A percentile compares a stretch with the other conserved stretches of the same genome.
Evolutionary conservation across 2,329 filamentous ascomycete species (phyloP).

Genomic region (Pseudogymnoascus sp.): DNA sequence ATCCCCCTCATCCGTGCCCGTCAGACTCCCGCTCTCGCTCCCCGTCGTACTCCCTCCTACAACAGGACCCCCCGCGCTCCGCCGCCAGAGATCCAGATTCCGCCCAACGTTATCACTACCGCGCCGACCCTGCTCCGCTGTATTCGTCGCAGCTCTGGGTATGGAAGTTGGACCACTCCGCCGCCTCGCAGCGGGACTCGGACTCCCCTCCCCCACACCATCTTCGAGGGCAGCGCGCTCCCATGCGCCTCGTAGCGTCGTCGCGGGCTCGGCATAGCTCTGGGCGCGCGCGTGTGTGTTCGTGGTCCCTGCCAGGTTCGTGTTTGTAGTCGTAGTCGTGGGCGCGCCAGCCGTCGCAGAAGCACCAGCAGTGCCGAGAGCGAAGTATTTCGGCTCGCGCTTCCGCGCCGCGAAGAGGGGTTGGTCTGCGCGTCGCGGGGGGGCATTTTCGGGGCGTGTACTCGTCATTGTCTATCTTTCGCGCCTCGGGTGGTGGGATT

Average conservation of each 20-base stretch:
- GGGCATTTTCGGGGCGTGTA: background rate
- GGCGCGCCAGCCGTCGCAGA: background rate
- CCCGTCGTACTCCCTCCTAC: background rate
- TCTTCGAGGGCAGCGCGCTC: background rate
- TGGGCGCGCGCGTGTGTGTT: background rate
- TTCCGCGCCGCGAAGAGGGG: background rate
- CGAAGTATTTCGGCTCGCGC: background rate
- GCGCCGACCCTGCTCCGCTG: background rate
- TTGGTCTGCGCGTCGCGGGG: background rate
- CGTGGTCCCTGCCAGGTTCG: background rate
- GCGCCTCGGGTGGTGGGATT: background rate
- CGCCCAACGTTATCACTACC: background rate
- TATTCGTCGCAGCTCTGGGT: background rate
- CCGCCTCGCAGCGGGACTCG: slow-evolving; percentile 17
- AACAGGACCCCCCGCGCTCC: background rate
- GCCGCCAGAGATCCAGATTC: background rate
- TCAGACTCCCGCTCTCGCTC: background rate
- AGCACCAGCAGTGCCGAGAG: background rate
- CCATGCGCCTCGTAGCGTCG: background rate
- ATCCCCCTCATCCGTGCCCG: slow-evolving; percentile 6
- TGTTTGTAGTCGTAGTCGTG: background rate
- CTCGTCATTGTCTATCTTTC: background rate
- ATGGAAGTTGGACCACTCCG: background rate
- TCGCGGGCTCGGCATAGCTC: background rate
- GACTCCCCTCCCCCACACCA: slow-evolving; percentile 14